These are phyloP conservation scores for Rusavskia elegans DNA, from an alignment of 495 filamentous ascomycete genomes.

Conservation along the genomic window DNA sequence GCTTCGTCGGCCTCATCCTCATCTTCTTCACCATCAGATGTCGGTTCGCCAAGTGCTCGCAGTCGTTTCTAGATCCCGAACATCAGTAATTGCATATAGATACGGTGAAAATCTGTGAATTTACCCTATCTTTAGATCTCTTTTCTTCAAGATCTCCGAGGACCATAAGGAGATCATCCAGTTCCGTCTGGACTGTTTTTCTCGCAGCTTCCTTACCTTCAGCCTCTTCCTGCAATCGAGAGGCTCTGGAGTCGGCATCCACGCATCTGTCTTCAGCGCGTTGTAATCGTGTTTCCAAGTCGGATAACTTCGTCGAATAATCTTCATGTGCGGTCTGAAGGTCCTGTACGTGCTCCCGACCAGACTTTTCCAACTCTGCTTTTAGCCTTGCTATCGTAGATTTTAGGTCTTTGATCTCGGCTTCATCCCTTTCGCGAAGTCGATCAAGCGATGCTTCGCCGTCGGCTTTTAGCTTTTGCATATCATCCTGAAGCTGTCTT, in stretches of 20 bases:
- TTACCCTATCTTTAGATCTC: constrained; percentile 62
- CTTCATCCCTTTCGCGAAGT: constrained; percentile 36
- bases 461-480: constrained; percentile 33
- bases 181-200: constrained; percentile 47
- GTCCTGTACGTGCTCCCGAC: constrained; percentile 39
- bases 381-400: constrained; percentile 42
- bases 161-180: constrained; percentile 76
- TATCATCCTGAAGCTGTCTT: constrained; percentile 29
- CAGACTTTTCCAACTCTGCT: constrained; percentile 40
- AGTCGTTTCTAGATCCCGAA: constrained; percentile 45
- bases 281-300: constrained; percentile 24
- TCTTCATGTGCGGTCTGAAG: constrained; percentile 41
- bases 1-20: constrained; percentile 33
- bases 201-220: constrained; percentile 49
- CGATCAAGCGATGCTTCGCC: constrained; percentile 30
- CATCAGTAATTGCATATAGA: constrained; percentile 3
- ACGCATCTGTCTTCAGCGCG: constrained; percentile 24
- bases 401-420: constrained; percentile 45
- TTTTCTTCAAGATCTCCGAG: constrained; percentile 86
- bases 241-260: constrained; percentile 20
- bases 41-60: constrained; percentile 51
- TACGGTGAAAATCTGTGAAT: constrained; percentile 8
- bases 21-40: constrained; percentile 67
- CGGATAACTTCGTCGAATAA: constrained; percentile 30
- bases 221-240: constrained; percentile 17